Conservation (phyloP, 306 rosid species). For the Aeschynomene evenia region DNA sequence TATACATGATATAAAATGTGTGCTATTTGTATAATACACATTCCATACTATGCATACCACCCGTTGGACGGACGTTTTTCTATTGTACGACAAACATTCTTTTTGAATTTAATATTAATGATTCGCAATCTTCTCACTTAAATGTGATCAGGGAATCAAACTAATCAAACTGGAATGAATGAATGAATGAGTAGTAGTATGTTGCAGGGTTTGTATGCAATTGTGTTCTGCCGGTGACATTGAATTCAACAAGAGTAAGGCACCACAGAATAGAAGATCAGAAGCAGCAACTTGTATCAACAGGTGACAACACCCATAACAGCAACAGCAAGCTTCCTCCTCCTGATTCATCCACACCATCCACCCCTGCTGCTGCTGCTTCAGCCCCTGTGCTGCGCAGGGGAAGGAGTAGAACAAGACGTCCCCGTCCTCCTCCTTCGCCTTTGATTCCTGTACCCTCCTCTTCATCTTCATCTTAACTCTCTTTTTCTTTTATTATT, state of each 20-base stretch:
- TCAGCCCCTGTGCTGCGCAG: slow-evolving; percentile 47
- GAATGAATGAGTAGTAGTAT: too few species aligned
- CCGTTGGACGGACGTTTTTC: too few species aligned
- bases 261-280: slow-evolving; percentile 69
- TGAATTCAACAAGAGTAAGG: slow-evolving; percentile 70
- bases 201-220: slow-evolving; percentile 80
- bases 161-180: too few species aligned
- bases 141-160: too few species aligned
- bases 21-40: too few species aligned
- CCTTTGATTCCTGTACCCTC: slow-evolving; percentile 59
- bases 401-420: slow-evolving; percentile 86
- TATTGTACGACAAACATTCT: too few species aligned
- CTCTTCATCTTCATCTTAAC: slow-evolving; percentile 42
- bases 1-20: too few species aligned
- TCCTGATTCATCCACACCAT: slow-evolving; percentile 54
- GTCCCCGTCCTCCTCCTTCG: slow-evolving; percentile 70
- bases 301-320: slow-evolving; percentile 33
- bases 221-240: slow-evolving; percentile 80
- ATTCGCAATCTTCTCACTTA: too few species aligned
- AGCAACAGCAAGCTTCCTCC: slow-evolving; percentile 4
- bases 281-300: slow-evolving; percentile 49
- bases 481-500: neutral
- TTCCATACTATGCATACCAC: too few species aligned
- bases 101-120: too few species aligned
- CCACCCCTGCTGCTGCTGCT: slow-evolving; percentile 23